Percentiles rank a stretch among this genome's conserved stretches.
phyloP scores from a whole-genome alignment of 2,329 filamentous ascomycete genomes.

The Helotiales sp. region DNA sequence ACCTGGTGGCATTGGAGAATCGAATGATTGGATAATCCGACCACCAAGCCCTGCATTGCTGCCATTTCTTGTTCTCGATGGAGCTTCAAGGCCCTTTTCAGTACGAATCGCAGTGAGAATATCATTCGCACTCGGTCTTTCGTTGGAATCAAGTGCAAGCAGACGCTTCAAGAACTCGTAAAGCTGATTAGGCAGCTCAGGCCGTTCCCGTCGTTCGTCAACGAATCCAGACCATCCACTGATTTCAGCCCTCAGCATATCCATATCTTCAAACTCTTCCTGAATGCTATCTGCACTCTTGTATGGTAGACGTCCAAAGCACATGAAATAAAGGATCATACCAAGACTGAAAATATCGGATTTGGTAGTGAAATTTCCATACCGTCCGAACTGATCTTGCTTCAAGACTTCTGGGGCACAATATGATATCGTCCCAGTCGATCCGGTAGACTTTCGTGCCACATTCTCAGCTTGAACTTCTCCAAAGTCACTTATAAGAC shows the following conservation, averaged over 20 bases:
- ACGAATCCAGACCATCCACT: conserved; percentile 86
- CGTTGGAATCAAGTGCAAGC: conserved; percentile 74
- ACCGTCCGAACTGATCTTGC: conserved; percentile 69
- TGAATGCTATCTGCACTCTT: conserved; percentile 80
- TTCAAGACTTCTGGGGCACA: conserved; percentile 93
- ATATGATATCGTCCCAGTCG: conserved; percentile 96
- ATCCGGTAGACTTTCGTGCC: conserved; percentile 85
- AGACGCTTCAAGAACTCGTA: conserved; percentile 84
- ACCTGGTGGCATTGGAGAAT: conserved; percentile 40
- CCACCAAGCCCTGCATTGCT: conserved; percentile 36
- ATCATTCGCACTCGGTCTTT: conserved; percentile 84
- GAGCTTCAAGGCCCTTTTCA: conserved; percentile 41
- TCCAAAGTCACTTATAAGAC: conserved; percentile 96
- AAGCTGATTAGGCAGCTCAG: conserved; percentile 83
- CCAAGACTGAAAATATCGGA: conserved; percentile 98
- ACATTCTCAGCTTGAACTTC: conserved; percentile 88
- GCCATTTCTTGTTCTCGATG: conserved; percentile 35
- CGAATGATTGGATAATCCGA: conserved; percentile 41
- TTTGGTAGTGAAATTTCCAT: conserved; percentile 94
- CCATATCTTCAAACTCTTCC: conserved; percentile 91
- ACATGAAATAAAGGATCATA: conserved; percentile 99
- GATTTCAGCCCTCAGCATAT: conserved; percentile 84
- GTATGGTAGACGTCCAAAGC: conserved; percentile 89
- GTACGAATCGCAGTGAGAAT: conserved; percentile 61
- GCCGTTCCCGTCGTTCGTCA: conserved; percentile 72